These are phyloP conservation scores for Bretziella fagacearum DNA, from an alignment of 2,329 filamentous ascomycete genomes.

Conservation along the genomic window DNA sequence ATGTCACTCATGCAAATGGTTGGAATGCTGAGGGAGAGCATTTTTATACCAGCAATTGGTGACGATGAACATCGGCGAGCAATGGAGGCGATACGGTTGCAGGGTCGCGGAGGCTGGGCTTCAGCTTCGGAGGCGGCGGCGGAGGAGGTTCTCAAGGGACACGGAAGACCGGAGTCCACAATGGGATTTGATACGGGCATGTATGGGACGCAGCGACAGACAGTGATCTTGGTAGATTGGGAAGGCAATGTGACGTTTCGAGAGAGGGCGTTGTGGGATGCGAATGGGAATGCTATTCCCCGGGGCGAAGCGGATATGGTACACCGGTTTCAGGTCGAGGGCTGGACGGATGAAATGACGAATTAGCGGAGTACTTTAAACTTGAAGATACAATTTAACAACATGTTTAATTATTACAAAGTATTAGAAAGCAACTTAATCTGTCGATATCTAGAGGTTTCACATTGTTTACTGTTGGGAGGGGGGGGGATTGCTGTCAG, in stretches of 20 bases:
- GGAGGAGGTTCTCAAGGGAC: constrained; percentile 23
- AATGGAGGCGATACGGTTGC: constrained; percentile 27
- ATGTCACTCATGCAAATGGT: constrained; percentile 36
- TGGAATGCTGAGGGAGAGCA: constrained; percentile 37
- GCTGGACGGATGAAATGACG: constrained; percentile 25
- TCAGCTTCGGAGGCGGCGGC: constrained; percentile 16
- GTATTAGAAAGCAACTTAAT: no score
- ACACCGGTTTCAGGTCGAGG: constrained; percentile 39
- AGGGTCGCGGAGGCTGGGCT: constrained; percentile 18
- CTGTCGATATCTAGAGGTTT: no score
- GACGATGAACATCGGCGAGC: constrained; percentile 28
- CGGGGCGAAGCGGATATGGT: constrained; percentile 38
- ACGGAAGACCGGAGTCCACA: constrained; percentile 25
- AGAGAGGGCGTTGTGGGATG: constrained; percentile 44
- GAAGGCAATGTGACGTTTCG: constrained; percentile 42
- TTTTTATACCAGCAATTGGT: constrained; percentile 45
- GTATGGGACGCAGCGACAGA: constrained; percentile 50
- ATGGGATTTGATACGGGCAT: constrained; percentile 38
- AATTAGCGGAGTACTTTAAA: no score
- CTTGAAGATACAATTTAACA: no score
- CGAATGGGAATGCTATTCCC: constrained; percentile 35
- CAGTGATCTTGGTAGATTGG: constrained; percentile 44
- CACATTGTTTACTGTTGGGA: no score
- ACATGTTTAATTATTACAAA: background rate
- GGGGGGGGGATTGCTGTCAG: background rate